These are phyloP conservation scores for Hypsizygus ulmarius DNA, from an alignment of 1,284 basidiomycete genomes.

Conservation along the genomic window DNA sequence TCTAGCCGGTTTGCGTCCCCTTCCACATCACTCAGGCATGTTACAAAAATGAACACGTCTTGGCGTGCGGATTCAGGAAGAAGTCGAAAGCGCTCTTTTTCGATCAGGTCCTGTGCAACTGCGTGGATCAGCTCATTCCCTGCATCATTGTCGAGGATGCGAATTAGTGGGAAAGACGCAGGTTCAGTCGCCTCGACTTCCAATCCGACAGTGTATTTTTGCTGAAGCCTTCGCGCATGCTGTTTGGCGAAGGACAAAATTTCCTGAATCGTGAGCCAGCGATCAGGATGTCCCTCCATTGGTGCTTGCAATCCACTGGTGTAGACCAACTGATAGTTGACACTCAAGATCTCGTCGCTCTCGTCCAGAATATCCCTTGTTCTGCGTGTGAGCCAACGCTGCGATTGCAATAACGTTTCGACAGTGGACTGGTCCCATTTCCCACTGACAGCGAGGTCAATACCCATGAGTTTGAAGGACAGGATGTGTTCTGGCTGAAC, in stretches of 20 bases:
- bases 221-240: conserved; percentile 16
- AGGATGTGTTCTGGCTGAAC: conserved; percentile 53
- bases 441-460: conserved; percentile 28
- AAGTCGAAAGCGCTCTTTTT: conserved; percentile 23
- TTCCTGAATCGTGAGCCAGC: conserved; percentile 45
- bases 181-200: conserved; percentile 16
- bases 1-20: conserved; percentile 3
- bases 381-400: conserved; percentile 35
- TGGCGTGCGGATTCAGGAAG: conserved; percentile 15
- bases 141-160: conserved; percentile 27
- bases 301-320: conserved; percentile 40
- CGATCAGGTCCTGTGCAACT: conserved; percentile 25
- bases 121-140: conserved; percentile 22
- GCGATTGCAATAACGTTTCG: conserved; percentile 19
- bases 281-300: conserved; percentile 43
- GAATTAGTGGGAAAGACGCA: conserved; percentile 31
- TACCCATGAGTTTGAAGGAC: conserved; percentile 45
- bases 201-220: conserved; percentile 18
- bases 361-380: conserved; percentile 51
- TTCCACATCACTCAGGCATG: conserved; percentile 1
- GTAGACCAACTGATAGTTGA: conserved; percentile 50
- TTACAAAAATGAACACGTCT: conserved; percentile 25
- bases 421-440: conserved; percentile 1
- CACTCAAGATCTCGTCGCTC: conserved; percentile 51
- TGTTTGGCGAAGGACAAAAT: conserved; percentile 29